phyloP scores from a whole-genome alignment of 2,329 filamentous ascomycete genomes.

The Verticillium tricorpus region DNA sequence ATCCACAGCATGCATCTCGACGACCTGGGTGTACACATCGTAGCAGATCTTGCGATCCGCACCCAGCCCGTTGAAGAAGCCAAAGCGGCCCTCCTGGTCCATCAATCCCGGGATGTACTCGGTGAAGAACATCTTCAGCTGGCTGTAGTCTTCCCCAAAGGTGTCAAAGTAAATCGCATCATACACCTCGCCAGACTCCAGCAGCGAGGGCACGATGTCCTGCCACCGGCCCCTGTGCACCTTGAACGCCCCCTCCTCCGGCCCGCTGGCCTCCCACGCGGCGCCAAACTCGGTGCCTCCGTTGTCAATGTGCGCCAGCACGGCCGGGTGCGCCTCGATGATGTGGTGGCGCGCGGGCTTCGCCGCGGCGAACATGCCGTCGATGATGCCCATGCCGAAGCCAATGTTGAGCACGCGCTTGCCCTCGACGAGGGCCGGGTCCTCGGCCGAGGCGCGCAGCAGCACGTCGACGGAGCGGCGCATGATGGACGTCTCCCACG shows the following conservation, averaged over 20 bases:
- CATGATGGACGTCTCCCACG: constrained; percentile 89
- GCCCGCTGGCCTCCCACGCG: constrained; percentile 49
- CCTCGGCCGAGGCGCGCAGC: constrained; percentile 22
- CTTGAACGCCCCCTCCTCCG: constrained; percentile 64
- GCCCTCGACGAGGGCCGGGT: constrained; percentile 29
- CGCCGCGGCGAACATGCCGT: constrained; percentile 67
- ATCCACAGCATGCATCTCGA: constrained; percentile 85
- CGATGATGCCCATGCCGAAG: constrained; percentile 88
- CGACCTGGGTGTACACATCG: constrained; percentile 90
- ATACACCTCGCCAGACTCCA: constrained; percentile 66
- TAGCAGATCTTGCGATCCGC: constrained; percentile 92
- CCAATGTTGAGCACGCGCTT: constrained; percentile 79
- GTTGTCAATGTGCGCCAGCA: constrained; percentile 59
- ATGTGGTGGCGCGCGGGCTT: constrained; percentile 72
- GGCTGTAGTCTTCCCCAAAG: constrained; percentile 88
- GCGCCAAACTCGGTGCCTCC: constrained; percentile 47
- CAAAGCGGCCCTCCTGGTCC: constrained; percentile 67
- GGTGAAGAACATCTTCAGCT: constrained; percentile 80
- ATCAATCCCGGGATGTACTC: constrained; percentile 81
- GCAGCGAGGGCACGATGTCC: constrained; percentile 65
- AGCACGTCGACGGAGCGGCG: constrained; percentile 66
- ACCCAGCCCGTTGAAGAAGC: constrained; percentile 88
- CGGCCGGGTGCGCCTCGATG: constrained; percentile 77
- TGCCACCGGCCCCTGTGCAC: constrained; percentile 78
- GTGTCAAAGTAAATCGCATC: constrained; percentile 97